Conservation (phyloP, 2,329 filamentous ascomycete species). For the Pseudogymnoascus sp. region DNA sequence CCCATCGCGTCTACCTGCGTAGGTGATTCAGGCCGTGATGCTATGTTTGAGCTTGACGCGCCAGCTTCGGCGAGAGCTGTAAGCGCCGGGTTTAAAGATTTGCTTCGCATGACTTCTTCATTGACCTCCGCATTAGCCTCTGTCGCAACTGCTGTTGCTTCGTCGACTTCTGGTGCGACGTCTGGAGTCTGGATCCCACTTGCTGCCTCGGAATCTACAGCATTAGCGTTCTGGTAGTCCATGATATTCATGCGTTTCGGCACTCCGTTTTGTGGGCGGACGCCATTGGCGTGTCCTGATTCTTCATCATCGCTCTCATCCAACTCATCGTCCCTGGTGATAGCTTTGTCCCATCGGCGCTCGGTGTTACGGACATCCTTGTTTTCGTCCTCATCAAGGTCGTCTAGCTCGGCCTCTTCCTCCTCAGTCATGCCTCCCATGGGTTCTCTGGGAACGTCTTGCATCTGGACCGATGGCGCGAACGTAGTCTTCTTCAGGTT, state of each 20-base stretch:
- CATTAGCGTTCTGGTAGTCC: slow-evolving; percentile 50
- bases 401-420: slow-evolving; percentile 56
- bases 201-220: slow-evolving; percentile 42
- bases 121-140: slow-evolving; percentile 27
- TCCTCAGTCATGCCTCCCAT: slow-evolving; percentile 56
- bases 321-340: slow-evolving; percentile 69
- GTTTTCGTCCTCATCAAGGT: slow-evolving; percentile 76
- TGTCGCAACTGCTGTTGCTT: slow-evolving; percentile 18
- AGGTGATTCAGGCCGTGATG: slow-evolving; percentile 23
- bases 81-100: slow-evolving; percentile 16
- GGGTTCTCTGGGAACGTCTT: slow-evolving; percentile 58
- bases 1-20: slow-evolving; percentile 23
- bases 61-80: slow-evolving; percentile 14
- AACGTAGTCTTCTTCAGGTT: slow-evolving; percentile 80
- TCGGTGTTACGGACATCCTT: slow-evolving; percentile 76
- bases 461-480: slow-evolving; percentile 85
- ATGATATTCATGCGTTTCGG: slow-evolving; percentile 49
- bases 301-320: slow-evolving; percentile 89
- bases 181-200: slow-evolving; percentile 38
- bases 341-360: slow-evolving; percentile 70
- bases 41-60: slow-evolving; percentile 23
- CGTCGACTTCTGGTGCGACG: slow-evolving; percentile 17
- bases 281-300: slow-evolving; percentile 61
- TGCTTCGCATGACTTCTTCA: slow-evolving; percentile 25
- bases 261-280: slow-evolving; percentile 39